Evolutionary conservation across 169 alveolate species (phyloP), one percentile per base, ranked within the genome.

Genomic region (Cryptosporidium felis): DNA sequence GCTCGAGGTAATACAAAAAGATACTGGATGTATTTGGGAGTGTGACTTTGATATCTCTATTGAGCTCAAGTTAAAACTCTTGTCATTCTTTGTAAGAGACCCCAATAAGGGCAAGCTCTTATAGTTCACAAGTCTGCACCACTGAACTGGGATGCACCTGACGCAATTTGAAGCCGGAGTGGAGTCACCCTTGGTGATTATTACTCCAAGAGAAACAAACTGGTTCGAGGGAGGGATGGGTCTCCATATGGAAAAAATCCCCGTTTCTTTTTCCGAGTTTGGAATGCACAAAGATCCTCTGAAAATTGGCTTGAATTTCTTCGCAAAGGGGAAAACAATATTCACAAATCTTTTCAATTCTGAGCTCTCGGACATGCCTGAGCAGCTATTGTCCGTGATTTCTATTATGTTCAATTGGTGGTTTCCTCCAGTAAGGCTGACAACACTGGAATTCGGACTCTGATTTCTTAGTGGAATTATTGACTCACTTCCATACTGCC

Each of bases 301-400:
- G 60, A 67, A 67, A 2, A 67, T 26, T 30, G 82, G 82, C 21
- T 67, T 67, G 36, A 34, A 67, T 49, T 51, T 67, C 60, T 67
- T 67, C 51, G 82, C 66, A 51, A 49, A 14, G 2, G 82, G 82
- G 21, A 67, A 51, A 5, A 30, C 65, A 8, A 67, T 49, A 32
- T 51, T 51, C 23, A 67, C 41, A 51, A 67, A 67, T 16, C 28
- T 67, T 49, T 67, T 67, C 46, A 67, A 40, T 16, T 67, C 82
- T 9, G 65, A 36, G 41, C 82, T 67, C 38, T 67, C 82, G 14
- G 82, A 67, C 62, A 67, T 67, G 30, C 82, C 51, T 67, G 82
- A 67, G 10, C 59, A 67, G 49, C 40, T 67, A 51, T 67, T 49
- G 12, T 67, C 82, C 46, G 56, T 51, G 2, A 67, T 18, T 67